Evolutionary conservation across 139 green algal species (phyloP).

Genomic region (Closterium sp.): DNA sequence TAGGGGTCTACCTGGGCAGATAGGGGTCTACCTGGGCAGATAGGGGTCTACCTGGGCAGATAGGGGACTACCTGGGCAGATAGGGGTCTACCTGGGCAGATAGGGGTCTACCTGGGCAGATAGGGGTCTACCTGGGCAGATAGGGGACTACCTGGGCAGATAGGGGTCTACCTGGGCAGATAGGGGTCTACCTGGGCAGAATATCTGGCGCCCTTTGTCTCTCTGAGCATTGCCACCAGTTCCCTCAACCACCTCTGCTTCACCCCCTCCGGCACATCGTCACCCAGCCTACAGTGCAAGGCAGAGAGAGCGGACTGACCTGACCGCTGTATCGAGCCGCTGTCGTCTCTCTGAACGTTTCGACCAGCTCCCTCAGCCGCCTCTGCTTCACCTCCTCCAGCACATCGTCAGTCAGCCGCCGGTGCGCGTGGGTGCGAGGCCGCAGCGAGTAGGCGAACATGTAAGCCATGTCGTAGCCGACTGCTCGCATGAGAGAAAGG

Average conservation of each 20-base stretch:
- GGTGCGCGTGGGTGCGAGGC: constrained; percentile 75
- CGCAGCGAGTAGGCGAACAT: constrained; percentile 83
- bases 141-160: too few relatives aligned
- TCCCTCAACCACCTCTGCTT: constrained; percentile 70
- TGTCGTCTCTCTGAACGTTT: constrained; percentile 18
- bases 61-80: too few relatives aligned
- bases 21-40: too few relatives aligned
- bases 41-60: too few relatives aligned
- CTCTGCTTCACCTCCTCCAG: constrained; percentile 63
- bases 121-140: too few relatives aligned
- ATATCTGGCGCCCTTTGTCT: neutral
- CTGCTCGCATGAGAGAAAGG: constrained; percentile 67
- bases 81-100: too few relatives aligned
- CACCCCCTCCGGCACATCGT: constrained; percentile 67
- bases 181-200: too few relatives aligned
- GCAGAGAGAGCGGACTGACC: too few relatives aligned
- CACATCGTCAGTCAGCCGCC: constrained; percentile 70
- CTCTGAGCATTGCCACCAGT: constrained; percentile 57
- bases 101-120: too few relatives aligned
- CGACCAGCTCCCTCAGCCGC: constrained; percentile 71
- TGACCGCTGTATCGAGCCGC: constrained; percentile 10
- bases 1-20: too few relatives aligned
- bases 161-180: too few relatives aligned
- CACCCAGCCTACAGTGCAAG: constrained; percentile 64
- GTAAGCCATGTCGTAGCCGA: constrained; percentile 78